These are phyloP conservation scores for Citrus sp. DNA, from an alignment of 345 rosid species.

Conservation along the genomic window DNA sequence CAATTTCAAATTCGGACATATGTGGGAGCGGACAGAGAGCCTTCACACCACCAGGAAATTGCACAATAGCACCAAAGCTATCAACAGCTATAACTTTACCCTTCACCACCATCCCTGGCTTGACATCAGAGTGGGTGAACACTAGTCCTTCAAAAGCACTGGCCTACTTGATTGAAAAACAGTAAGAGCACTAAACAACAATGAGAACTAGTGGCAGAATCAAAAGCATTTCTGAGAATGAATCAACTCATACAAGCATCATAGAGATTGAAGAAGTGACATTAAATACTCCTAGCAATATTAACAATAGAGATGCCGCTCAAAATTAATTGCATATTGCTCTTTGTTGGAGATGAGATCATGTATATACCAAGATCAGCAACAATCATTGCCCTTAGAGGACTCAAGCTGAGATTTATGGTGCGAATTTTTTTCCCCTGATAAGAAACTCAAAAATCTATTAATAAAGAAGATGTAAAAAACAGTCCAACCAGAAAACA, in stretches of 20 bases:
- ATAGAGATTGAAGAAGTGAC: not conserved
- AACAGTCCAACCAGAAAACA: too few species aligned
- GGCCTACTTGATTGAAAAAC: conserved; percentile 51
- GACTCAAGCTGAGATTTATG: not conserved
- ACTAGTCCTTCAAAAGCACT: conserved; percentile 94
- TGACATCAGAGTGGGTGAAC: conserved; percentile 90
- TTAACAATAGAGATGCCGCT: not conserved
- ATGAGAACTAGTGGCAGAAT: not conserved
- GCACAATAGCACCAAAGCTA: conserved; percentile 90
- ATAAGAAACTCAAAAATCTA: too few species aligned
- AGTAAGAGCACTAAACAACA: conserved; percentile 7
- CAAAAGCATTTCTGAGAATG: not conserved
- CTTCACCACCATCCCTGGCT: conserved; percentile 91
- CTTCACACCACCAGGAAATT: conserved; percentile 93
- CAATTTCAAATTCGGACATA: conserved; percentile 95
- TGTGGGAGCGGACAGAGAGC: conserved; percentile 93
- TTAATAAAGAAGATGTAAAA: too few species aligned
- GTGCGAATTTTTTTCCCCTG: too few species aligned
- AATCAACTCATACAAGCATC: not conserved
- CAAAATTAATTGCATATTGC: not conserved
- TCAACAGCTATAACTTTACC: conserved; percentile 77
- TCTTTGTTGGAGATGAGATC: not conserved
- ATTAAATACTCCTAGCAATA: conserved; percentile 1
- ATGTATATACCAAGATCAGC: not conserved
- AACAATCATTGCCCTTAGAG: not conserved